Evolutionary conservation across 164 flowering plant species (phyloP), one percentile per base, ranked within the genome.

Genomic region (Tetracentron sinense): DNA sequence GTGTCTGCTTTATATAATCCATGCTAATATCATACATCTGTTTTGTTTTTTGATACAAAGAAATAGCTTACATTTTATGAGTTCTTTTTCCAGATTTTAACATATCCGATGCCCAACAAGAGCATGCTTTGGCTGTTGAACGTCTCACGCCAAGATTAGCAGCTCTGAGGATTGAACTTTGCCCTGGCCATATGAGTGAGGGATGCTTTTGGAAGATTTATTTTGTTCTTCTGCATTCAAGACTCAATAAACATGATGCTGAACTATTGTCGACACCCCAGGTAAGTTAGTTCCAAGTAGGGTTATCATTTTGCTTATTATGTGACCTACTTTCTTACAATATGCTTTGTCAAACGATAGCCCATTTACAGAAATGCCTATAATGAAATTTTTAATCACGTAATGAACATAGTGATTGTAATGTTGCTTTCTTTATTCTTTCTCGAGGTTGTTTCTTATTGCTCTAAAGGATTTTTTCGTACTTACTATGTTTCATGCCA

Each of bases 141-240:
- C 81, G 63, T 54, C 85, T 90, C 69, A 77, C 88, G 27, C 99
- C 97, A 27, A 84, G 94, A 74, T 77, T 95, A 69, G 91, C 89
- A 62, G 96, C 99, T 71, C 92, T 95, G 23, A 88, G 97, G 69
- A 81, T 84, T 75, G 99, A 95, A 71, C 92, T 95, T 54, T 92
- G 97, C 66, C 99, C 97, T 4, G 78, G 77, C 35, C 90, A 92
- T 73, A 88, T 95, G 94, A 88, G 78, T 63, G 85, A 80, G 71
- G 85, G 89, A 42, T 89, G 82, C 82, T 95, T 95, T 74, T 95
- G 99, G 99, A 92, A 84, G 77, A 85, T 92, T 28, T 94, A 94
- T 72, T 94, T 94, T 78, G 97, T 90, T 60, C 92, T 95, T 33
- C 10, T 33, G 38, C 38, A 33, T 33, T 33, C 38, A 4, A 33